Base-by-base conservation (phyloP, 352 stramenopile species). In the Pythium aristosporum region DNA sequence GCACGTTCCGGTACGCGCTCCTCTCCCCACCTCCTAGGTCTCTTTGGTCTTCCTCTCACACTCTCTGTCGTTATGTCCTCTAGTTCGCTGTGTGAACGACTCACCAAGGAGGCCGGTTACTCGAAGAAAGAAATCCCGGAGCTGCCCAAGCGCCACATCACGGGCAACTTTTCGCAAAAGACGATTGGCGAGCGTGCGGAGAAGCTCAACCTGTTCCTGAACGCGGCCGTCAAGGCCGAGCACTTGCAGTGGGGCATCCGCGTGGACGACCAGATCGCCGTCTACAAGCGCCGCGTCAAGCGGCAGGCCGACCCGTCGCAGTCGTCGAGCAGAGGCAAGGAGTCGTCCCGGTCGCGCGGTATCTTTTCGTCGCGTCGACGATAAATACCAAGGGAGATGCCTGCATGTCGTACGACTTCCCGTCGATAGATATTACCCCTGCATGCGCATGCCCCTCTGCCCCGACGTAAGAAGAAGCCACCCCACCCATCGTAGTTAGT, bases 261-360 rank as follows among this genome's bases (percentile, higher is more conserved):
- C 41, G 84, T 96, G 47, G 87, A 96, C 65, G 85, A 96, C 71
- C 81, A 89, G 59, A 94, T 94, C 49, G 83, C 85, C 34, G 87
- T 96, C 18, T 96, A 96, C 82, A 96, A 96, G 79, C 87, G 85
- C 48, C 85, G 87, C 55, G 87, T 94, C 64, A 96, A 96, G 79
- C 64, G 71, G 25, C 60, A 52, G 20, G 52, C 74, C 72, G 56
- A 72, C 67, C 69, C 65, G 50, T 51, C 76, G 58, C 52, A 50
- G 13, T 36, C 28, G 13, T 30, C 23, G 32, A 44, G 30, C 23
- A 50, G 37, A 49, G 62, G 56, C 55, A 57, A 48, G 47, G 47
- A 49, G 12, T 9, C 11, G 16, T 15, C 39, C 13, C 5, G 5
- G 44, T 63, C 76, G 39, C 71, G 71, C 53, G 77, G 73, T 62